A percentile compares a stretch with the other conserved stretches of the same genome.
Evolutionary conservation across 768 basidiomycete genomes (phyloP).

Genomic region (Xerocomus spinulosus): DNA sequence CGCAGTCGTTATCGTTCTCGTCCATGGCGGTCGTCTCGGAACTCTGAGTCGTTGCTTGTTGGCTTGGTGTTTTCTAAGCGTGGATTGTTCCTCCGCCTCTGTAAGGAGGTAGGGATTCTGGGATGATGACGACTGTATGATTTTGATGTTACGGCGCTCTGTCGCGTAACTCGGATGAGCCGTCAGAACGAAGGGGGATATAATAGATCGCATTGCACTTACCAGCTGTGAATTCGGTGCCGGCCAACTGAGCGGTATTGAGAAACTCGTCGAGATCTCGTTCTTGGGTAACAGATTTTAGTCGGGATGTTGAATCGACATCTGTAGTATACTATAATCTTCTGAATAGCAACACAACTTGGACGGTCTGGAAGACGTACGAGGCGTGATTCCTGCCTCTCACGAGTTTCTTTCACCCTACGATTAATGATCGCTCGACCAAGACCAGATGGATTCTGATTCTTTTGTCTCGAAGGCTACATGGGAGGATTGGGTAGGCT

Average conservation of each 20-base stretch:
- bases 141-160: slow-evolving; percentile 80
- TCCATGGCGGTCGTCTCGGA: slow-evolving; percentile 89
- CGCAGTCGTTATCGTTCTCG: slow-evolving; percentile 64
- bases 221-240: slow-evolving; percentile 96
- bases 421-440: slow-evolving; percentile 95
- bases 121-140: slow-evolving; percentile 52
- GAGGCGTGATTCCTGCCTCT: slow-evolving; percentile 47
- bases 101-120: slow-evolving; percentile 87
- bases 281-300: slow-evolving; percentile 95
- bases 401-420: slow-evolving; percentile 44
- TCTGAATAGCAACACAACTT: not conserved
- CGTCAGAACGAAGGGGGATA: not conserved
- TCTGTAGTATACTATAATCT: slow-evolving; percentile 63
- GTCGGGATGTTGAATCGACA: slow-evolving; percentile 55
- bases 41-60: slow-evolving; percentile 76
- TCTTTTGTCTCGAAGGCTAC: slow-evolving; percentile 56
- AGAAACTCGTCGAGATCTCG: slow-evolving; percentile 93
- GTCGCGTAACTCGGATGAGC: slow-evolving; percentile 3
- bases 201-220: slow-evolving; percentile 15
- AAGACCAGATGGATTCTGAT: slow-evolving; percentile 73
- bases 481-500: not conserved
- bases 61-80: slow-evolving; percentile 67
- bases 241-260: slow-evolving; percentile 91
- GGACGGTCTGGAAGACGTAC: slow-evolving; percentile 38
- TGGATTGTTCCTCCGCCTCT: slow-evolving; percentile 74